phyloP scores from a whole-genome alignment of 768 basidiomycete genomes.

The Trametes elegans region DNA sequence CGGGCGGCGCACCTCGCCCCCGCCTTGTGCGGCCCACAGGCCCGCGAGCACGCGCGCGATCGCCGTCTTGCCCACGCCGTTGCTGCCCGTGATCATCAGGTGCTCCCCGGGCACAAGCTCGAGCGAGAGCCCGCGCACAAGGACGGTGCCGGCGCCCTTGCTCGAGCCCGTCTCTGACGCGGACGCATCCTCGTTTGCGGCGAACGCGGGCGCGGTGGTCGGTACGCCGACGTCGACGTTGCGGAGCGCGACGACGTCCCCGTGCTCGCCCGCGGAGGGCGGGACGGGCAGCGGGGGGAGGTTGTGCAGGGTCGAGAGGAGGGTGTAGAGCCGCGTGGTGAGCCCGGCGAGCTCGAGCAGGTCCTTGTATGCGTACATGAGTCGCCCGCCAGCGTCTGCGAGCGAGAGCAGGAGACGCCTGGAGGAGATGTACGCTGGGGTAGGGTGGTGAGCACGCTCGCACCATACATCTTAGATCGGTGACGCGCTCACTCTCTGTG shows the following conservation, averaged over 20 bases:
- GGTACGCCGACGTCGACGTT: slow-evolving; percentile 73
- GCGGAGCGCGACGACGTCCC: slow-evolving; percentile 57
- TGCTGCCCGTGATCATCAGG: slow-evolving; percentile 90
- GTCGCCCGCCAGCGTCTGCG: slow-evolving; percentile 92
- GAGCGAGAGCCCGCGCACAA: slow-evolving; percentile 72
- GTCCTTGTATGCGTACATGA: slow-evolving; percentile 98
- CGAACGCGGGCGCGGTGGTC: slow-evolving; percentile 14
- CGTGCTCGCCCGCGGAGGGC: slow-evolving; percentile 33
- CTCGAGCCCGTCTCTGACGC: slow-evolving; percentile 22
- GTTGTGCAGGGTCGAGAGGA: slow-evolving; percentile 82
- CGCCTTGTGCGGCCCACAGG: slow-evolving; percentile 70
- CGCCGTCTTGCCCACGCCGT: slow-evolving; percentile 90
- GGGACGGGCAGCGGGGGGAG: slow-evolving; percentile 49
- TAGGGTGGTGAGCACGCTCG: background rate
- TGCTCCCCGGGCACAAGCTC: slow-evolving; percentile 72
- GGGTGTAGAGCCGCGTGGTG: slow-evolving; percentile 84
- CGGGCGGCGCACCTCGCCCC: slow-evolving; percentile 28
- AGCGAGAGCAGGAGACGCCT: slow-evolving; percentile 87
- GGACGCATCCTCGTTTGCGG: background rate
- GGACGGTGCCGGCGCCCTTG: slow-evolving; percentile 36
- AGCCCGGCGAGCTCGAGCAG: slow-evolving; percentile 92
- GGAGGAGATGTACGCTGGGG: slow-evolving; percentile 85
- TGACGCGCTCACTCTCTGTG: slow-evolving; percentile 43
- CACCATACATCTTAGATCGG: background rate
- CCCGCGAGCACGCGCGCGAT: slow-evolving; percentile 88